phyloP scores from a whole-genome alignment of 805 yeast species.

The Cyberlindnera meyerae region DNA sequence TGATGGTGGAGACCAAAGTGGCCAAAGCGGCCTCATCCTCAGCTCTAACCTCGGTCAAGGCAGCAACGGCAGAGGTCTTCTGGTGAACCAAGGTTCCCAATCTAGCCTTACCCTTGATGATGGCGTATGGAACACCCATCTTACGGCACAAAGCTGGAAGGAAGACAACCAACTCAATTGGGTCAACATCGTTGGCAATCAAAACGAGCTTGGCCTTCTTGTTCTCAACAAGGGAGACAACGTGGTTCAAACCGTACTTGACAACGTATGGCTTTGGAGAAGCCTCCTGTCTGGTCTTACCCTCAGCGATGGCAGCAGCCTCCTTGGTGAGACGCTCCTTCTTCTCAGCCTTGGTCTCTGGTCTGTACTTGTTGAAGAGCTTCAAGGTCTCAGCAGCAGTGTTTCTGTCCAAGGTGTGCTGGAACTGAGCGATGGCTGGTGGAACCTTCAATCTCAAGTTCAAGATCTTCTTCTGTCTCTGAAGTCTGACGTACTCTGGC shows the following conservation, averaged over 20 bases:
- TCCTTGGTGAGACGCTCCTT: conserved; percentile 98
- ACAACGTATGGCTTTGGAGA: conserved; percentile 95
- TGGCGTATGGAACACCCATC: conserved; percentile 99
- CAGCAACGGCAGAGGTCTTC: conserved; percentile 96
- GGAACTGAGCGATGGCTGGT: conserved; percentile 97
- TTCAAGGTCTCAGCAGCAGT: conserved; percentile 96
- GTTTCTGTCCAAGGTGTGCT: conserved; percentile 95
- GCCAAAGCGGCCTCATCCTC: conserved; percentile 96
- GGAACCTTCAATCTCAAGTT: conserved; percentile 97
- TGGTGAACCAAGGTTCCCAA: conserved; percentile 96
- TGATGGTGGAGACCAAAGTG: conserved; percentile 85
- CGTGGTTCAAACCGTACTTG: conserved; percentile 99
- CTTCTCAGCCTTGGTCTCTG: conserved; percentile 96
- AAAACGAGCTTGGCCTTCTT: conserved; percentile 96
- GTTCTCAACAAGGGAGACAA: conserved; percentile 94
- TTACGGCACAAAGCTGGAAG: conserved; percentile 98
- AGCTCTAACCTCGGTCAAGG: conserved; percentile 89
- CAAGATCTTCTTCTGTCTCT: conserved; percentile 98
- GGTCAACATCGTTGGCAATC: conserved; percentile 99
- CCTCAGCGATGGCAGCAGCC: conserved; percentile 98
- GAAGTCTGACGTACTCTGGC: conserved; percentile 98
- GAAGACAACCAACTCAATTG: conserved; percentile 95
- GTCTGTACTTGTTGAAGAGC: conserved; percentile 98
- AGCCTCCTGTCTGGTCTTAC: conserved; percentile 94
- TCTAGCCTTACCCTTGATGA: conserved; percentile 98